Base-by-base conservation (phyloP, 75 land plant species). In the Pinus tabuliformis region DNA sequence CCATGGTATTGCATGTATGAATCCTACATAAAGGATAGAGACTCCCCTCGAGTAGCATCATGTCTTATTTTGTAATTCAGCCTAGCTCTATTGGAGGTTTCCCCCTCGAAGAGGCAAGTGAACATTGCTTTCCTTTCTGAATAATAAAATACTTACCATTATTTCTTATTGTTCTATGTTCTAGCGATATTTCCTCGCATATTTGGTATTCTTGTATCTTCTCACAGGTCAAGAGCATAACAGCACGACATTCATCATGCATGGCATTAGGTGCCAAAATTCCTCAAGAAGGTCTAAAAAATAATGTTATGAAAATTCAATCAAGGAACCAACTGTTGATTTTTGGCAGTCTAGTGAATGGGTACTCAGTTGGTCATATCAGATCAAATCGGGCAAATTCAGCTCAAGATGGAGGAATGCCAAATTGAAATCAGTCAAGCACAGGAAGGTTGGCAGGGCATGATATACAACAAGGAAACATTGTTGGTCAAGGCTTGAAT, bases 301-400 rank as follows among this genome's bases (percentile, higher is more conserved):
- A 72, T 72, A 72, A 28, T 72, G 33, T 22, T 54, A 56, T 54
- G 58, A 49, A 54, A 49, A 49, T 3, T 52, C 74, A 72, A 56
- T 22, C 74, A 72, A 72, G 74, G 33, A 72, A 24, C 57, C 74
- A 52, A 15, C 33, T 33, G 5, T 26, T 72, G 57, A 72, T 18
- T 72, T 56, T 72, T 15, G 58, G 56, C 28, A 72, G 33, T 72
- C 3, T 56, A 22, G 26, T 52, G 58, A 72, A 49, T 56, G 58
- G 58, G 9, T 15, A 33, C 24, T 72, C 57, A 54, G 6, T 58
- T 22, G 36, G 17, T 56, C 58, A 52, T 72, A 72, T 56, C 58
- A 56, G 74, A 72, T 13, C 33, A 72, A 72, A 39, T 68, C 71
- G 39, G 58, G 33, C 74, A n/a, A 24, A 58, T 22, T 72, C 74